phyloP scores from a whole-genome alignment of 441 rosid species.

The Kokia cookei region DNA sequence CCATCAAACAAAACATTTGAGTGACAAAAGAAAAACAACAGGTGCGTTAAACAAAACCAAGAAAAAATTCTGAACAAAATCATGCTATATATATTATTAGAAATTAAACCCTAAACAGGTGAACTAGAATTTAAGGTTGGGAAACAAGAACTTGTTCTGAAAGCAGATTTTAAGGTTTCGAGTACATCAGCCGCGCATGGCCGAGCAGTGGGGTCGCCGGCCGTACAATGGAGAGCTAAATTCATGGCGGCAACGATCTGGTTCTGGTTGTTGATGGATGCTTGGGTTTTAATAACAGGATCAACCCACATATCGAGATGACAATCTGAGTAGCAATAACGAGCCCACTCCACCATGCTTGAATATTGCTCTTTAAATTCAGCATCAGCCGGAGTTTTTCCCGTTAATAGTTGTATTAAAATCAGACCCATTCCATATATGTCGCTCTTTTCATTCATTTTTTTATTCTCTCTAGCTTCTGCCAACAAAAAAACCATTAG shows the following conservation, averaged over 20 bases:
- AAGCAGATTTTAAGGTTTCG: constrained; percentile 41
- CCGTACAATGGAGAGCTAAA: constrained; percentile 68
- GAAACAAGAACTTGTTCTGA: constrained; percentile 30
- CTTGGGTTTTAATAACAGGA: constrained; percentile 29
- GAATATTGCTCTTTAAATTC: constrained; percentile 40
- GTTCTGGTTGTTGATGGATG: constrained; percentile 17
- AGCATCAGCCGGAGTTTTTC: constrained; percentile 44
- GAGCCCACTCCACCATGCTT: constrained; percentile 66
- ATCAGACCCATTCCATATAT: constrained; percentile 61
- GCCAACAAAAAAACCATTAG: not conserved
- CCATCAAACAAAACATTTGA: constrained; percentile 43
- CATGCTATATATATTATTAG: constrained; percentile 5
- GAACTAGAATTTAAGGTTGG: constrained; percentile 28
- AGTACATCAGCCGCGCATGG: constrained; percentile 44
- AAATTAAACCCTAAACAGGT: constrained; percentile 17
- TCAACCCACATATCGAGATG: constrained; percentile 68
- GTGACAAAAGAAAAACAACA: constrained; percentile 10
- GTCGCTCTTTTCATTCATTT: constrained; percentile 50
- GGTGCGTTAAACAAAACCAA: not conserved
- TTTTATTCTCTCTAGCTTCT: constrained; percentile 56
- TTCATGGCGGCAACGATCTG: constrained; percentile 60
- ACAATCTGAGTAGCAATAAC: constrained; percentile 68
- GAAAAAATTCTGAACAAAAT: constrained; percentile 12
- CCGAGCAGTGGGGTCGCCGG: constrained; percentile 52
- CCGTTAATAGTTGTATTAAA: constrained; percentile 59